Evolutionary conservation across 257 asterid species (phyloP), one percentile per base, ranked within the genome.

Genomic region (Avicennia marina): DNA sequence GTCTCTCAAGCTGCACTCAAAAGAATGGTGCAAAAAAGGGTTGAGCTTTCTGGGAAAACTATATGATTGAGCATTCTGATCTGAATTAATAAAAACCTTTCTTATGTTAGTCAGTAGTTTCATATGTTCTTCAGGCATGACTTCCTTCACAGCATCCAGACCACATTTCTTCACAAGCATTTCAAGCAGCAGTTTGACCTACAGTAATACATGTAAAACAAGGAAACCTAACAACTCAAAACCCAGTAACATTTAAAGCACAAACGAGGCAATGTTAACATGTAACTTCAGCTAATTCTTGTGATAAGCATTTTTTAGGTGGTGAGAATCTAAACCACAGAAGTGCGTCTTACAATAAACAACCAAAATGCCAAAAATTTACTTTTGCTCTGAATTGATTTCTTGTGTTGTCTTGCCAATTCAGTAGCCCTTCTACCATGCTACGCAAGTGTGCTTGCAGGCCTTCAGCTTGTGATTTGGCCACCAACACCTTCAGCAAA

Each of bases 151-250:
- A 60, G 96, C 94, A 75, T 81, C 94, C 63, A 91, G 17, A 29
- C 98, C 98, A 63, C 96, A 91, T 80, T 85, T 91, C 80, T 78
- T 91, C 72, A 91, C 83, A 21, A 91, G 96, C 95, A 91, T 91
- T 70, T 88, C 98, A 68, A 91, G 75, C 20, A 91, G 94, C 69
- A 76, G 70, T 72, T 91, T 91, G 52, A 91, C 85, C 96, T 91
- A 60, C 63, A 72, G 12, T 60, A 53, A 55, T 11, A 33, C 40
- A 60, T 18, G 2, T 11, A 56, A 38, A 25, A 31, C 17, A 55
- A 40, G 63, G 34, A 50, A 18, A 38, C n/a, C n/a, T n/a, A n/a
- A n/a, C n/a, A 27, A 51, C 58, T 44, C 53, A 5, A 7, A 24
- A 50, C 31, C 58, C 55, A 68, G 21, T 18, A 25, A 53, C 27